Percentiles rank a stretch among this genome's conserved stretches.
Conservation (phyloP, 768 basidiomycete species). For the Mycena olivaceomarginata region DNA sequence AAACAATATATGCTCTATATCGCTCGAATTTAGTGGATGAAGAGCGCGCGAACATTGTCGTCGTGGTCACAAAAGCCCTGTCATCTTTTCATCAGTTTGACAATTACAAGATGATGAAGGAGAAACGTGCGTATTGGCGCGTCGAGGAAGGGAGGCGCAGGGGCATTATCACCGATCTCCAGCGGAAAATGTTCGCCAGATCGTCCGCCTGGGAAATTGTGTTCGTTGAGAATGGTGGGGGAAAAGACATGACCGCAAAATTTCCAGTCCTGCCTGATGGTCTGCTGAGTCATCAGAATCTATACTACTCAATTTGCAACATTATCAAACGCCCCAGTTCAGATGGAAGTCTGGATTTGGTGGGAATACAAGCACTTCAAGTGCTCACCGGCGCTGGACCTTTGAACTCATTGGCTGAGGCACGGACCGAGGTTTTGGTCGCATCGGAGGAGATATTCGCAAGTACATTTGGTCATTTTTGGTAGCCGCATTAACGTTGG, state of each 20-base stretch:
- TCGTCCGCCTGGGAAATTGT: neutral
- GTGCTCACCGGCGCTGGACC: neutral
- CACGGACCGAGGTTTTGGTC: neutral
- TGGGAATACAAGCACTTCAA: neutral
- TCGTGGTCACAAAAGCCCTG: slow-evolving; percentile 19
- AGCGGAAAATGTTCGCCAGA: slow-evolving; percentile 18
- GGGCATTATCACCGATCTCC: slow-evolving; percentile 20
- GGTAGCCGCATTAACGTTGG: neutral
- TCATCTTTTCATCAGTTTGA: slow-evolving; percentile 10
- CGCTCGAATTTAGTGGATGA: slow-evolving; percentile 7
- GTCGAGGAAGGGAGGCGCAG: slow-evolving; percentile 19
- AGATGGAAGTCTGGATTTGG: neutral
- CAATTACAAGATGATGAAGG: slow-evolving; percentile 4
- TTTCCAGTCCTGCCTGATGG: neutral
- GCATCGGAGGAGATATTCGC: neutral
- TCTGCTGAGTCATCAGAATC: neutral
- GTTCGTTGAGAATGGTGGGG: slow-evolving; percentile 21
- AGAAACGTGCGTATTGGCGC: slow-evolving; percentile 9
- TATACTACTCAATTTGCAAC: neutral
- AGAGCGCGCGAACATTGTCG: neutral
- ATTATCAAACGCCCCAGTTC: neutral
- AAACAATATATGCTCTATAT: slow-evolving; percentile 3
- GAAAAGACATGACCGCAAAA: neutral
- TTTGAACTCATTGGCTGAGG: neutral
- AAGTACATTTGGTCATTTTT: neutral